A percentile compares a stretch with the other conserved stretches of the same genome.
phyloP scores from a whole-genome alignment of 495 filamentous ascomycete species.

The Extremus antarcticus region DNA sequence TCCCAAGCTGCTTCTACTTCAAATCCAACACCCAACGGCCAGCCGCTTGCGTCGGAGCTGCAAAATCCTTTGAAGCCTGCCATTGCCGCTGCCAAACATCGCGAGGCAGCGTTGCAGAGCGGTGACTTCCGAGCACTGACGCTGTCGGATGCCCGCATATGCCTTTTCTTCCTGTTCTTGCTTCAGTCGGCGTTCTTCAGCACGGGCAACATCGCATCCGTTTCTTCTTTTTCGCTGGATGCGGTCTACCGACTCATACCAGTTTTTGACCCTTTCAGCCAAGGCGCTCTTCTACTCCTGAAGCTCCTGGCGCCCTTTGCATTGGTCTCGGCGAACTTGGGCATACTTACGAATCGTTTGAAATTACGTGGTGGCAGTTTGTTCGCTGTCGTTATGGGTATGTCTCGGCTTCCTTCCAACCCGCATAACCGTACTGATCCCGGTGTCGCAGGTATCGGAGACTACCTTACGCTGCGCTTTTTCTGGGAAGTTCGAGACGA shows the following conservation, averaged over 20 bases:
- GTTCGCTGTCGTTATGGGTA: slow-evolving; percentile 84
- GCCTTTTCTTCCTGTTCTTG: slow-evolving; percentile 89
- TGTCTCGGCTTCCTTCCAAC: neutral
- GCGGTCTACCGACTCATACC: slow-evolving; percentile 86
- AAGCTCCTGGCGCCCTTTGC: slow-evolving; percentile 93
- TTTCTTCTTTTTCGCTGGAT: slow-evolving; percentile 91
- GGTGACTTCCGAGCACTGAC: slow-evolving; percentile 56
- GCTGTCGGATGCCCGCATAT: slow-evolving; percentile 71
- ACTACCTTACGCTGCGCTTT: slow-evolving; percentile 91
- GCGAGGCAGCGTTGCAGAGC: slow-evolving; percentile 9
- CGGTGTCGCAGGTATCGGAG: slow-evolving; percentile 51
- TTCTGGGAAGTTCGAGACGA: slow-evolving; percentile 96
- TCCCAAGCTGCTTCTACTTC: slow-evolving; percentile 37
- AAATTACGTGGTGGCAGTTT: slow-evolving; percentile 74
- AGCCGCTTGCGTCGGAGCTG: slow-evolving; percentile 7
- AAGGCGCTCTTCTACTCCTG: slow-evolving; percentile 74
- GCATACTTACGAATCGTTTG: slow-evolving; percentile 77
- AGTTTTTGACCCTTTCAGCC: slow-evolving; percentile 86
- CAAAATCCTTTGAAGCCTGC: slow-evolving; percentile 28
- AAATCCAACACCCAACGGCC: slow-evolving; percentile 15
- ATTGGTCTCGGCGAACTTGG: slow-evolving; percentile 84
- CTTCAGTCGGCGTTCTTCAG: slow-evolving; percentile 95
- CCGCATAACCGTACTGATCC: neutral
- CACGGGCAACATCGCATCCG: slow-evolving; percentile 89
- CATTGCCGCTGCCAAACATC: slow-evolving; percentile 11